Evolutionary conservation across 2,329 filamentous ascomycete genomes (phyloP), one percentile per base, ranked within the genome.

Genomic region (Penicillium janthinellum): DNA sequence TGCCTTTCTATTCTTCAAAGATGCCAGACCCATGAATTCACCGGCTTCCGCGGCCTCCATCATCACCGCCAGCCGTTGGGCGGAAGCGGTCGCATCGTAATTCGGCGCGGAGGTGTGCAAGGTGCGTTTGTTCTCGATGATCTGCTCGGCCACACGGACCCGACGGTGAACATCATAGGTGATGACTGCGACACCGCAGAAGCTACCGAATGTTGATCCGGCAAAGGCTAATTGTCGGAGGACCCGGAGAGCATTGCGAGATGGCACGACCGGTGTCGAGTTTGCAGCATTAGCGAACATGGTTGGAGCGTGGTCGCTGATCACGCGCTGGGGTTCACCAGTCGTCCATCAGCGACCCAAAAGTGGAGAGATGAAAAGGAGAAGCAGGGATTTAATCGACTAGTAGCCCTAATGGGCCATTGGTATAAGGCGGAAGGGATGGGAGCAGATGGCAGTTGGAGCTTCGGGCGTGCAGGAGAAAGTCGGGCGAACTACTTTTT

Each of bases 21-120:
- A 75, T 10, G 73, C 73, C 49, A 78, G 51, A 0, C 77, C 75
- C 57, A 74, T 70, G 44, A 79, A 79, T 22, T 79, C 76, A 1
- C 77, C 78, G 2, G 75, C 73, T 59, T 80, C 78, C 2, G 78
- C 78, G 3, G 77, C 76, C 49, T 78, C 77, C 62, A 80, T 76
- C 76, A 79, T 79, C 11, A 69, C 67, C 6, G 74, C 71, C 10
- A 79, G 66, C 39, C 73, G 69, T 44, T 63, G 70, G 20, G 76
- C 73, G 14, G 76, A 72, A 42, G 71, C 68, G 22, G 72, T 74
- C 49, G 77, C 73, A 76, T 76, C 70, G 67, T 78, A 79, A 51
- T 76, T 75, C 1, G 77, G 75, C 11, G 76, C 75, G 35, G 76
- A 76, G 38, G 75, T 71, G 54, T 77, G 76, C 8, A 79, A 58